These are phyloP conservation scores for Hypoxylon sp. DNA, from an alignment of 2,329 filamentous ascomycete species.

Conservation along the genomic window DNA sequence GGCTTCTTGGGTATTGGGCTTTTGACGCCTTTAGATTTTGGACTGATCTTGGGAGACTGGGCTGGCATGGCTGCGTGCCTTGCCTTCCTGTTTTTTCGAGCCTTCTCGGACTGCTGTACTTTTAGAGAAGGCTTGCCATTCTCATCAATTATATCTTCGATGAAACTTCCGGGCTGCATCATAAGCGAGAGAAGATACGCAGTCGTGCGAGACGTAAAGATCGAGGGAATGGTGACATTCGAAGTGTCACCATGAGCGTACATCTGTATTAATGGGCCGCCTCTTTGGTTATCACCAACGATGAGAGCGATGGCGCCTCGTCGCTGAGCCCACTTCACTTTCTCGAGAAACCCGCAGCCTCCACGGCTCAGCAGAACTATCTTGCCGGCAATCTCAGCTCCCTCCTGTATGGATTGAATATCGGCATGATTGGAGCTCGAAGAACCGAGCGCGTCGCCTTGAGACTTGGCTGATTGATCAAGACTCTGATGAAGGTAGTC, in stretches of 20 bases:
- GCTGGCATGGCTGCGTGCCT: conserved; percentile 53
- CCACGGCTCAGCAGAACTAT: conserved; percentile 92
- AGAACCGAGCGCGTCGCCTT: conserved; percentile 55
- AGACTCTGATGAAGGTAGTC: conserved; percentile 79
- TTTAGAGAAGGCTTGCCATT: conserved; percentile 71
- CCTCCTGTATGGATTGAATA: conserved; percentile 91
- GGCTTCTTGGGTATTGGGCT: conserved; percentile 49
- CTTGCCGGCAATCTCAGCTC: conserved; percentile 92
- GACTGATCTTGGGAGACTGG: conserved; percentile 49
- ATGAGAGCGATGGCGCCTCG: conserved; percentile 91
- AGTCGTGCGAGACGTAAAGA: conserved; percentile 96
- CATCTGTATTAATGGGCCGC: conserved; percentile 94
- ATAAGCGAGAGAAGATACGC: conserved; percentile 92
- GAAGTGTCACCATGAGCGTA: conserved; percentile 97
- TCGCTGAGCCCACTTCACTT: conserved; percentile 96
- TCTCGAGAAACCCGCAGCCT: conserved; percentile 96
- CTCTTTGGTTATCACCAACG: conserved; percentile 92
- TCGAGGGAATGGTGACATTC: conserved; percentile 91
- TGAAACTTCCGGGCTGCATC: conserved; percentile 77
- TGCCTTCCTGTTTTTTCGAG: conserved; percentile 56
- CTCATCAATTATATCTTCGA: conserved; percentile 72
- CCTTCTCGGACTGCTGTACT: conserved; percentile 64
- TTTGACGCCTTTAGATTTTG: conserved; percentile 48
- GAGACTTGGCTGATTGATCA: conserved; percentile 52
- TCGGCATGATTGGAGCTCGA: conserved; percentile 77